Evolutionary conservation across 140 eudicot species (phyloP).

Genomic region (Stevia rebaudiana): DNA sequence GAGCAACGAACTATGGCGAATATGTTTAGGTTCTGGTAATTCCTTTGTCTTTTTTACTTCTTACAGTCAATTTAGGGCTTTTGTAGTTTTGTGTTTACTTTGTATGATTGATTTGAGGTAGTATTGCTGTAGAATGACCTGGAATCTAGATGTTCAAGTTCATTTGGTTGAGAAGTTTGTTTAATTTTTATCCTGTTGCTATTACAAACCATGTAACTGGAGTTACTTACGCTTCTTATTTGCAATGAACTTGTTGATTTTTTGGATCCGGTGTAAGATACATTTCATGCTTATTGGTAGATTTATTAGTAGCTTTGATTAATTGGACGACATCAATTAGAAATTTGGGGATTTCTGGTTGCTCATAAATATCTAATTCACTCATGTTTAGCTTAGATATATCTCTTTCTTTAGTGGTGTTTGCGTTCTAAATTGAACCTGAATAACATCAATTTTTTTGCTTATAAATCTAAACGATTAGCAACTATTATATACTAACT

Average conservation of each 20-base stretch:
- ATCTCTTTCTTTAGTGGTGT: neutral
- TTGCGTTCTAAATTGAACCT: neutral
- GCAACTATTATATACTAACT: neutral
- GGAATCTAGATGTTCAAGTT: neutral
- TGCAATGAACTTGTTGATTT: neutral
- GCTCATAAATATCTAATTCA: neutral
- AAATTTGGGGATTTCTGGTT: neutral
- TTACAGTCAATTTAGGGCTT: neutral
- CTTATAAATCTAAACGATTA: neutral
- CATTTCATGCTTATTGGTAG: neutral
- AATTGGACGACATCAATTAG: neutral
- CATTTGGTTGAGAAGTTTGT: neutral
- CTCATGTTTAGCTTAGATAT: neutral
- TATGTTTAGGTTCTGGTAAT: constrained; percentile 33
- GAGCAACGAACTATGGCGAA: constrained; percentile 1
- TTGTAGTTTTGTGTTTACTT: neutral
- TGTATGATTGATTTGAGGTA: neutral
- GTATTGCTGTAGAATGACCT: neutral
- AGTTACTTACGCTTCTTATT: neutral
- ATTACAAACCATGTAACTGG: neutral
- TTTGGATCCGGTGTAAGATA: neutral
- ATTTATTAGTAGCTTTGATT: neutral
- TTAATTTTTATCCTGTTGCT: neutral
- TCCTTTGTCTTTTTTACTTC: neutral
- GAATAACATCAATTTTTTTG: constrained; percentile 1